Evolutionary conservation across 768 basidiomycete species (phyloP).

Genomic region (Stropharia rugosoannulata): DNA sequence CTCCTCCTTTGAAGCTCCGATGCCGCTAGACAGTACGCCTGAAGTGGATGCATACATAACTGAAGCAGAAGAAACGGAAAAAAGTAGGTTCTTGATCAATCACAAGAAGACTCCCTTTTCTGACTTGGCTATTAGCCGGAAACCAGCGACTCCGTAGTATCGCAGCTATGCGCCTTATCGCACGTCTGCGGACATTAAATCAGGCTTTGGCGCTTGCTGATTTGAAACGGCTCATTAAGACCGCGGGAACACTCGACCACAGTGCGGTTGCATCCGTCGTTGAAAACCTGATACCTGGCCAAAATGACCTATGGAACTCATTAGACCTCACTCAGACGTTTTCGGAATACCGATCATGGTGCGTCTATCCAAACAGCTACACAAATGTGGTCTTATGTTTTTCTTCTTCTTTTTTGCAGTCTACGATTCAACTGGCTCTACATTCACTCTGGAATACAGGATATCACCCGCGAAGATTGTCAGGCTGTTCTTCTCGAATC

Average conservation of each 20-base stretch:
- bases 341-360: conserved; percentile 28
- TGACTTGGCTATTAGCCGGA: conserved; percentile 31
- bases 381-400: background rate
- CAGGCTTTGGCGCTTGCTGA: conserved; percentile 32
- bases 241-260: conserved; percentile 40
- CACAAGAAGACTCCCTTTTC: background rate
- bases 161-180: conserved; percentile 58
- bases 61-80: conserved; percentile 14
- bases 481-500: conserved; percentile 34
- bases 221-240: conserved; percentile 36
- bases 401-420: conserved; percentile 1
- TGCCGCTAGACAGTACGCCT: background rate
- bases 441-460: conserved; percentile 25
- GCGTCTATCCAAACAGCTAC: conserved; percentile 3
- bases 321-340: conserved; percentile 25
- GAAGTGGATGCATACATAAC: conserved; percentile 5
- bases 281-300: conserved; percentile 41
- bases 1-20: background rate
- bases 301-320: conserved; percentile 42
- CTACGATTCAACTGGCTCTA: conserved; percentile 46
- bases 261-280: conserved; percentile 42
- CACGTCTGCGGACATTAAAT: conserved; percentile 55
- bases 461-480: conserved; percentile 25
- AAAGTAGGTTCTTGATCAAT: conserved; percentile 39
- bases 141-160: conserved; percentile 29